Base-by-base conservation (phyloP, 352 stramenopile genomes). In the Hyaloperonospora arabidopsidis region DNA sequence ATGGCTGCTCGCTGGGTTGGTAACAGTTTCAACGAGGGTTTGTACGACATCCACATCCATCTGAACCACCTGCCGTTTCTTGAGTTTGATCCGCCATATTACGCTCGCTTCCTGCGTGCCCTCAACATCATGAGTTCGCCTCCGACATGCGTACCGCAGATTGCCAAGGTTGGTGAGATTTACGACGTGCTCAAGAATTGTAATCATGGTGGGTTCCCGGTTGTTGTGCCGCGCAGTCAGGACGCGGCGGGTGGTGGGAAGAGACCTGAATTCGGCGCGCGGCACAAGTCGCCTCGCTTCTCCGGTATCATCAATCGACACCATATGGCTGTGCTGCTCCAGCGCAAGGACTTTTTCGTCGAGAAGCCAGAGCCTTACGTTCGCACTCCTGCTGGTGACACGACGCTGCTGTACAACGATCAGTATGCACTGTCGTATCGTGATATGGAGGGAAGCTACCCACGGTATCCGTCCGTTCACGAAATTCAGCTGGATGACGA, bases 21-120 rank as follows among this genome's bases (percentile, higher is more conserved):
- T 45, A 98, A 99, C 76, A 81, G 93, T 21, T 98, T 99, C 72
- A 99, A 98, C 69, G 92, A 98, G 61, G 93, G 95, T 15, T 72
- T 99, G 21, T 99, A 99, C 73, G 96, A 99, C 70, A 98, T 98
- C 56, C 95, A 99, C 65, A 99, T 99, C 62, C 86, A 97, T 61
- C 72, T 98, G 41, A 98, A 97, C 59, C 71, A 95, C 52, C 83
- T 98, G 60, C 93, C 94, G 22, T 98, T 99, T 70, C 72, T 99
- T 29, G 93, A 99, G 63, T 95, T 95, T 17, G 91, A 98, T 49
- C 86, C 95, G 11, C 92, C 90, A 4, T 87, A 82, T 52, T 88
- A 89, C 55, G 67, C 73, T 0, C 70, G 78, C 5, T 93, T 84
- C 61, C 64, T 93, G 19, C 76, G 82, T n/a, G 79, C 74, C 0